Evolutionary conservation across 2,329 filamentous ascomycete genomes (phyloP), one percentile per base, ranked within the genome.

Genomic region (Claviceps digitariae): DNA sequence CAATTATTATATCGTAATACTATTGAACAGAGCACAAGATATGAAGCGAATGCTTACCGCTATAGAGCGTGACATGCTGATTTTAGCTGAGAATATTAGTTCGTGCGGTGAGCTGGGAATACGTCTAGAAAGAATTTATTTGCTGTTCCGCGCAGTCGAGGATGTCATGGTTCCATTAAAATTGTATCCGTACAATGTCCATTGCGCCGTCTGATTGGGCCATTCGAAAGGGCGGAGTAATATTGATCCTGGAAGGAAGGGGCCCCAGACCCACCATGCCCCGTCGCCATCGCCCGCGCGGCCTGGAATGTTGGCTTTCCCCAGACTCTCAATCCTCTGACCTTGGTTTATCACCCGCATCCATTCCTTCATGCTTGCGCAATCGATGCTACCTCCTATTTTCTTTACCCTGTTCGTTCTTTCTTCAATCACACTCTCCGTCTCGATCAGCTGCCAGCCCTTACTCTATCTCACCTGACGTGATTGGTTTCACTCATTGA

Each of bases 31-130:
- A 21, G 2, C 10, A 3, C 6, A 20, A 31, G 12, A 6, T 4
- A 3, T 23, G 38, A 23, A n/a, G 31, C 1, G 20, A 13, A 7
- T 13, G 31, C 36, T 20, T 59, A 67, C 66, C 46, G 66, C 66
- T 58, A 64, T 53, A 54, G 63, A 60, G 54, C 64, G 64, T 50
- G 65, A 67, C 66, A 69, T 68, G 55, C 55, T 59, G 44, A 44
- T 13, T 6, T 44, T 8, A 13, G 52, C 31, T 44, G 43, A 21
- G 20, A 12, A 9, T 17, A 15, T 25, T 15, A 20, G 9, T 7
- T 27, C 15, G 17, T 29, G 29, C 13, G 29, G 12, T 20, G 46
- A 8, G 21, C 31, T 34, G 15, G 15, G 6, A 6, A 9, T 23
- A 12, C 13, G 47, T 49, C 31, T 38, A 36, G 13, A 6, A 23